These are phyloP conservation scores for Xylariaceae sp. DNA, from an alignment of 2,329 filamentous ascomycete species.

Conservation along the genomic window DNA sequence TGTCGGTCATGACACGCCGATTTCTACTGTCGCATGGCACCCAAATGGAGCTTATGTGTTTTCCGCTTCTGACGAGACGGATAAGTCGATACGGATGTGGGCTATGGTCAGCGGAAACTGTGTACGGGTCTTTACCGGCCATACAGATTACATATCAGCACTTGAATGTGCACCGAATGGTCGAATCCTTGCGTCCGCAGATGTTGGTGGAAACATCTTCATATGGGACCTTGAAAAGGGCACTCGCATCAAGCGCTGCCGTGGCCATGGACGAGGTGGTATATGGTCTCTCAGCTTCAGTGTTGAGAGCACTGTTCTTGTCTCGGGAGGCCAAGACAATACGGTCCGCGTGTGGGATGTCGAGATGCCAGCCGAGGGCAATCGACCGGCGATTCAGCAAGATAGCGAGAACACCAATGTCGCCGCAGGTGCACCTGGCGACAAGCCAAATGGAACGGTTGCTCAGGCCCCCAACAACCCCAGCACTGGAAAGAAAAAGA, in stretches of 20 bases:
- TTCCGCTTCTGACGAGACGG: conserved; percentile 75
- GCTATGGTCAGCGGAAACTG: conserved; percentile 80
- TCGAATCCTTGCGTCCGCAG: conserved; percentile 84
- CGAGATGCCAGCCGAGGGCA: conserved; percentile 61
- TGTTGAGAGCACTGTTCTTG: conserved; percentile 83
- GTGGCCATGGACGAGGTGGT: conserved; percentile 87
- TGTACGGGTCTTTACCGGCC: conserved; percentile 86
- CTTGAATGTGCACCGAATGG: conserved; percentile 83
- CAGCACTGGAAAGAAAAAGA: conserved; percentile 61
- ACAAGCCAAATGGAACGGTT: conserved; percentile 33
- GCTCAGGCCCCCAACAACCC: conserved; percentile 30
- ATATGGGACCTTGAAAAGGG: conserved; percentile 93
- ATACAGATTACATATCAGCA: conserved; percentile 79
- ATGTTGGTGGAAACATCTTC: conserved; percentile 82
- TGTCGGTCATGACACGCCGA: conserved; percentile 85
- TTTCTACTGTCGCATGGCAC: conserved; percentile 91
- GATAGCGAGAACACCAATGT: conserved; percentile 39
- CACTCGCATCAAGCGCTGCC: conserved; percentile 81
- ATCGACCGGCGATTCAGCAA: conserved; percentile 33
- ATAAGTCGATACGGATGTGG: conserved; percentile 98
- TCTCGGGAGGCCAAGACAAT: conserved; percentile 85
- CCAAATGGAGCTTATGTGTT: conserved; percentile 92
- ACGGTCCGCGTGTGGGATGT: conserved; percentile 96
- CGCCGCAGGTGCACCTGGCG: conserved; percentile 36
- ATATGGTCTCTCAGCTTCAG: conserved; percentile 93